Percentiles rank a stretch among this genome's conserved stretches.
phyloP scores from a whole-genome alignment of 139 green algal genomes.

The Auxenochlorella pyrenoidosa region DNA sequence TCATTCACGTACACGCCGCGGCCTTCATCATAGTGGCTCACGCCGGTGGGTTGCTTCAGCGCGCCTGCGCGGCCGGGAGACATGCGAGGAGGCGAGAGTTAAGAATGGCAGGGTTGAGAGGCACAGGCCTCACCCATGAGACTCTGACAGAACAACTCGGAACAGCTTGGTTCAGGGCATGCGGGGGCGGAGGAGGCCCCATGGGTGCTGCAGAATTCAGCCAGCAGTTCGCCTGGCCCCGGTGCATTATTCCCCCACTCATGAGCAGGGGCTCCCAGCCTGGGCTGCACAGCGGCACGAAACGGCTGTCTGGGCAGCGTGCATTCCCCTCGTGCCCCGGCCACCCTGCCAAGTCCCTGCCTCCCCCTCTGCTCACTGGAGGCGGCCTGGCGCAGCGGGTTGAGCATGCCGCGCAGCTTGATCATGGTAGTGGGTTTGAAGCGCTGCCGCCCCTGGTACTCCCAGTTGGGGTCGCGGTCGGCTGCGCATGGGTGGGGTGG shows the following conservation, averaged over 20 bases:
- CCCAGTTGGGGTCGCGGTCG: constrained; percentile 12
- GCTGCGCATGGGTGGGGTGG: no score
- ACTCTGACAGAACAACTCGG: no score
- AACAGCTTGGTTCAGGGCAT: no score
- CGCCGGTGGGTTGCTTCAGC: not conserved
- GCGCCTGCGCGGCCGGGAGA: not conserved
- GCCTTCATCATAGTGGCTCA: not conserved
- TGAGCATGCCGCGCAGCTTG: constrained; percentile 20
- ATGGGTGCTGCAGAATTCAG: no score
- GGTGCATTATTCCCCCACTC: no score
- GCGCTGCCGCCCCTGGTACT: not conserved
- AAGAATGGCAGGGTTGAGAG: no score
- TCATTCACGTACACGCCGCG: not conserved
- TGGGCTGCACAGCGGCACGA: not conserved
- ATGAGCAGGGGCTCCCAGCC: not conserved
- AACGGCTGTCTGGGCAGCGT: not conserved
- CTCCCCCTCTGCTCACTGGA: constrained; percentile 33
- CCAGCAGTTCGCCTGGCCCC: no score
- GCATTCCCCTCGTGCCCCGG: no score
- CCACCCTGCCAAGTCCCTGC: no score
- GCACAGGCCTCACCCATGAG: no score
- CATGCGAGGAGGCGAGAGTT: no score
- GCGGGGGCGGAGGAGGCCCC: no score
- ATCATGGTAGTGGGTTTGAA: not conserved
- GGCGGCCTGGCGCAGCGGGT: constrained; percentile 22